Base-by-base conservation (phyloP, 257 asterid genomes). In the Fraxinus anomala region DNA sequence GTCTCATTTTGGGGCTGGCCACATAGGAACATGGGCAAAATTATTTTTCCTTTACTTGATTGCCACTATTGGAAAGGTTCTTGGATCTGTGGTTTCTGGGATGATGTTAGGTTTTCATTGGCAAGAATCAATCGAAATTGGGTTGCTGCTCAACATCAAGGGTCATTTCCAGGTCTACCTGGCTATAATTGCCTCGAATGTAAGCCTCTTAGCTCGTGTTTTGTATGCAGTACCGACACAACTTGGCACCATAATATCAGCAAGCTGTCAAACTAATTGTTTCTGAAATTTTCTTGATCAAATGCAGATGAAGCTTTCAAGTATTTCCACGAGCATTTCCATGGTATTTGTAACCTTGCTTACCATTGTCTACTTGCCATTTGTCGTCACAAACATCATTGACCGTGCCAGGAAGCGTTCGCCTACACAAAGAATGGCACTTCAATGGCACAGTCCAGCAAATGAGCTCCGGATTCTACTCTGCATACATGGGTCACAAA, bases 161-260 rank as follows among this genome's bases (percentile, higher is more conserved):
- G 99, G 98, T 1, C 97, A 92, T 77, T 95, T 90, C 78, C 97
- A 93, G 70, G 86, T 93, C 77, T 95, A 90, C 87, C 63, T 95
- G 81, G 96, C 98, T 67, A 82, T 92, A 8, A 83, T 86, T 85
- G 88, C 97, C 31, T 39, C 82, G 0, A 75, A 42, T 34, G 98
- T 94, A 89, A 81, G 95, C 47, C 44, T 56, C 24, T 33, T 3
- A 5, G 44, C 65, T 34, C 74, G 6, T 17, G 33, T 13, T 72
- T 14, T 37, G 16, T 0, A 4, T 24, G 37, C 59, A 9, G 14
- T 42, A 23, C 21, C 0, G 16, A 24, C 69, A 63, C 0, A 3
- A 63, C 34, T 63, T 63, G 31, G n/a, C 65, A 54, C 0, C 2
- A 54, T 17, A 51, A 51, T 51, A 8, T 19, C 24, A 17, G 10